Evolutionary conservation across 2,329 filamentous ascomycete species (phyloP).

Genomic region (Cladosporium colombiae): DNA sequence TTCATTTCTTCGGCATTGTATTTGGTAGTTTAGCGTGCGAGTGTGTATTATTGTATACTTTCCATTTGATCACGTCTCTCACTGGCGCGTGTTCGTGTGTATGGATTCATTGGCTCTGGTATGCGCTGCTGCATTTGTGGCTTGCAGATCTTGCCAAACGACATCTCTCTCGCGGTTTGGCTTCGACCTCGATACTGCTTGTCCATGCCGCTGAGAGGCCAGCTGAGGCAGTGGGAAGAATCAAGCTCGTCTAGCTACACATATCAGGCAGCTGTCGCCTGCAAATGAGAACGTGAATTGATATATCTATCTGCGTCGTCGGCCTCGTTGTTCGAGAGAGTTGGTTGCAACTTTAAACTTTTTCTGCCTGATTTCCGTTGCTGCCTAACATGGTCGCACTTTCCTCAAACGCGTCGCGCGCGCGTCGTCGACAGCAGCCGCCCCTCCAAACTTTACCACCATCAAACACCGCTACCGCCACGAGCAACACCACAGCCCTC

Average conservation of each 20-base stretch:
- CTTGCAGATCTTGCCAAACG: background rate
- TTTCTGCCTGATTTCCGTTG: background rate
- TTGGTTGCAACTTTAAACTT: background rate
- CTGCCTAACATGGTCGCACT: background rate
- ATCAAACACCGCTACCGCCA: background rate
- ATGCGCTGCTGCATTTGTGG: conserved; percentile 10
- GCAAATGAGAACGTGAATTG: background rate
- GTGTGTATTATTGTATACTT: background rate
- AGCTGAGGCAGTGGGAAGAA: too few relatives aligned
- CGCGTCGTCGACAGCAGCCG: too few relatives aligned
- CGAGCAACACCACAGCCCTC: background rate
- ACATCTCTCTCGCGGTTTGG: too few relatives aligned
- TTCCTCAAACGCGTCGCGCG: conserved; percentile 9
- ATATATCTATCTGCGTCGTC: background rate
- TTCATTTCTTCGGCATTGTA: background rate
- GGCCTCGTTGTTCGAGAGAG: too few relatives aligned
- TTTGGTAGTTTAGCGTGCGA: background rate
- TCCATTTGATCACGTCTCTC: background rate
- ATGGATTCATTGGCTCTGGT: background rate
- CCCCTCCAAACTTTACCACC: conserved; percentile 9
- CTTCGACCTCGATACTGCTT: too few relatives aligned
- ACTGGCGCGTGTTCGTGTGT: background rate
- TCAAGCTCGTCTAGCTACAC: background rate
- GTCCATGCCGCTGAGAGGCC: too few relatives aligned
- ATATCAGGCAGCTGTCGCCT: background rate